These are phyloP conservation scores for Penicillium sp. DNA, from an alignment of 2,329 filamentous ascomycete species.

Conservation along the genomic window DNA sequence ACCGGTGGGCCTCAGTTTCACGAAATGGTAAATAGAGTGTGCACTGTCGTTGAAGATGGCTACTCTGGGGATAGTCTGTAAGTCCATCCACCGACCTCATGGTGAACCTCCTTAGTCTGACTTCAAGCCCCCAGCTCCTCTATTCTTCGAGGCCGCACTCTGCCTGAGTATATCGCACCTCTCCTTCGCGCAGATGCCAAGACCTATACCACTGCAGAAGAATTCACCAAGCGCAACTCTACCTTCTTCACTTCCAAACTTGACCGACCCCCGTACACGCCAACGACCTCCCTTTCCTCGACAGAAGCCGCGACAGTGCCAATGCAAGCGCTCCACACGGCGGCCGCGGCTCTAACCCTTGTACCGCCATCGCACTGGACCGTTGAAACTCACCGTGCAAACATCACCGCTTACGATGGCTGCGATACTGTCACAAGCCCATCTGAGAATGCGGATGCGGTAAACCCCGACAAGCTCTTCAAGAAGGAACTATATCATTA, in stretches of 20 bases:
- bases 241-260: constrained; percentile 58
- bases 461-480: constrained; percentile 36
- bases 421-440: constrained; percentile 16
- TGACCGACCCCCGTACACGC: constrained; percentile 27
- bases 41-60: constrained; percentile 26
- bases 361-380: constrained; percentile 46
- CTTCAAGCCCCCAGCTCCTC: constrained; percentile 22
- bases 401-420: constrained; percentile 41
- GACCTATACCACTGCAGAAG: constrained; percentile 57
- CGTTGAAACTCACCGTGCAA: constrained; percentile 40
- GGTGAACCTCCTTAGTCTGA: not conserved
- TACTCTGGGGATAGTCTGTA: constrained; percentile 33
- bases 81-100: constrained; percentile 2
- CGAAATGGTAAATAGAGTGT: constrained; percentile 42
- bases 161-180: constrained; percentile 51
- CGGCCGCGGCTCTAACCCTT: constrained; percentile 46
- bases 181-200: constrained; percentile 58
- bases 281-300: constrained; percentile 15
- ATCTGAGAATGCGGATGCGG: constrained; percentile 26
- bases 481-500: constrained; percentile 56
- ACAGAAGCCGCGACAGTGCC: constrained; percentile 27
- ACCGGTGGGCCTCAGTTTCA: constrained; percentile 46
- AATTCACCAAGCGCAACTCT: constrained; percentile 58
- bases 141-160: constrained; percentile 35
- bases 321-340: constrained; percentile 45